Evolutionary conservation across 2,329 filamentous ascomycete species (phyloP).

Genomic region (Xylaria multiplex): DNA sequence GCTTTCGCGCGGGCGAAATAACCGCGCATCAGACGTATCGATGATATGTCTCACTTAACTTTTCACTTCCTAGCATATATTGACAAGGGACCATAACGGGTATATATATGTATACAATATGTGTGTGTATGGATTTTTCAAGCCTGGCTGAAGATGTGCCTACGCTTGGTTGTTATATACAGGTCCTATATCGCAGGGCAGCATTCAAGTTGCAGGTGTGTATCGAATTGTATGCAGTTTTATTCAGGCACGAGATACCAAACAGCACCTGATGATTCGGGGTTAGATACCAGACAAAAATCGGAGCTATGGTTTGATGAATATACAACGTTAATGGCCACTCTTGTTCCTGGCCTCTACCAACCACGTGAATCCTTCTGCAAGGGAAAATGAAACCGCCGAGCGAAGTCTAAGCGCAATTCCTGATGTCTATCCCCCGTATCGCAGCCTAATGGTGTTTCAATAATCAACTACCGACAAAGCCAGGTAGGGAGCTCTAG

Average conservation of each 20-base stretch:
- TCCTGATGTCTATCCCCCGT: neutral
- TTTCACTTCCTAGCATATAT: slow-evolving; percentile 26
- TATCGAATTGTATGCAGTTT: slow-evolving; percentile 39
- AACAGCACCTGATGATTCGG: slow-evolving; percentile 39
- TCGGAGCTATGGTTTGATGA: slow-evolving; percentile 45
- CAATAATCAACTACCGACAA: too few species aligned
- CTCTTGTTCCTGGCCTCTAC: neutral
- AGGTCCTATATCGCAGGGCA: slow-evolving; percentile 9
- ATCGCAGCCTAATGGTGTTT: too few species aligned
- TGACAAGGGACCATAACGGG: slow-evolving; percentile 2
- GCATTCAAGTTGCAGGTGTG: slow-evolving; percentile 27
- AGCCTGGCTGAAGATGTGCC: slow-evolving; percentile 10
- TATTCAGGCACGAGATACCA: slow-evolving; percentile 46
- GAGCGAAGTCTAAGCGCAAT: neutral
- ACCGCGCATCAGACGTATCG: slow-evolving; percentile 12
- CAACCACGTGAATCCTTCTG: neutral
- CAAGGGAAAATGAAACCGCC: neutral
- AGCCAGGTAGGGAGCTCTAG: neutral
- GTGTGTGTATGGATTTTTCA: slow-evolving; percentile 12
- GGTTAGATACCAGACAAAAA: slow-evolving; percentile 46
- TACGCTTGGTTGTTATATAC: slow-evolving; percentile 17
- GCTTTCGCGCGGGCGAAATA: slow-evolving; percentile 7
- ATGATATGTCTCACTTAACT: slow-evolving; percentile 1
- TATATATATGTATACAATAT: neutral
- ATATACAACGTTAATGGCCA: slow-evolving; percentile 22